Percentiles rank a stretch among this genome's conserved stretches.
Evolutionary conservation across 805 yeast species (phyloP).

Genomic region (Saccharomycopsis sp.): DNA sequence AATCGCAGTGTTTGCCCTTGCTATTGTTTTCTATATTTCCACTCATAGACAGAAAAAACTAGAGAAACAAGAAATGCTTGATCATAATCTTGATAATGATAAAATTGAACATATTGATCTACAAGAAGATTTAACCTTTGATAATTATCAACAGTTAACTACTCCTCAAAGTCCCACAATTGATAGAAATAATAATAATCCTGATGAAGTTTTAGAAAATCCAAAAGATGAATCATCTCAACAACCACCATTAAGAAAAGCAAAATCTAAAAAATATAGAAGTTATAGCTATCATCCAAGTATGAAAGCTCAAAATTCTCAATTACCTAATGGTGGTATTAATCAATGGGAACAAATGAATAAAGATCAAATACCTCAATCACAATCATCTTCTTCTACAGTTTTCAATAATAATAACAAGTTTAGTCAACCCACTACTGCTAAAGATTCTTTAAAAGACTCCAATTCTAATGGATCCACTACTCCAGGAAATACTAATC

Average conservation of each 20-base stretch:
- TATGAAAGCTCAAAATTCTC: background rate
- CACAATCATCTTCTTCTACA: slow-evolving; percentile 7
- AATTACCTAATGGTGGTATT: background rate
- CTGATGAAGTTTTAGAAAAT: background rate
- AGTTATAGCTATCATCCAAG: slow-evolving; percentile 17
- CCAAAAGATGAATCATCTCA: background rate
- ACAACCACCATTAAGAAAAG: background rate
- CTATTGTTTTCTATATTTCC: background rate
- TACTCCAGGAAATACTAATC: background rate
- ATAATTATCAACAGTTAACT: slow-evolving; percentile 16
- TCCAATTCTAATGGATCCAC: background rate
- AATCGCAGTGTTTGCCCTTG: background rate
- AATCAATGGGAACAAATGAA: background rate
- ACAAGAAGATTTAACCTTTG: slow-evolving; percentile 17
- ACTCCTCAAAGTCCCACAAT: slow-evolving; percentile 12
- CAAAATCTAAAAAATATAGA: slow-evolving; percentile 15
- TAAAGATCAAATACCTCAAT: slow-evolving; percentile 3
- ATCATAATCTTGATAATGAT: background rate
- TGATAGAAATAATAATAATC: background rate
- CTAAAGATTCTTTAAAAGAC: background rate
- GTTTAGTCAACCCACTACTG: background rate
- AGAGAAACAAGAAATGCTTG: slow-evolving; percentile 1
- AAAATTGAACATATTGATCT: slow-evolving; percentile 7
- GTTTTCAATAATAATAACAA: too few relatives aligned
- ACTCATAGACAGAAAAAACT: background rate